Evolutionary conservation across 345 rosid species (phyloP).

Genomic region (Eucalyptus sideroxylon): DNA sequence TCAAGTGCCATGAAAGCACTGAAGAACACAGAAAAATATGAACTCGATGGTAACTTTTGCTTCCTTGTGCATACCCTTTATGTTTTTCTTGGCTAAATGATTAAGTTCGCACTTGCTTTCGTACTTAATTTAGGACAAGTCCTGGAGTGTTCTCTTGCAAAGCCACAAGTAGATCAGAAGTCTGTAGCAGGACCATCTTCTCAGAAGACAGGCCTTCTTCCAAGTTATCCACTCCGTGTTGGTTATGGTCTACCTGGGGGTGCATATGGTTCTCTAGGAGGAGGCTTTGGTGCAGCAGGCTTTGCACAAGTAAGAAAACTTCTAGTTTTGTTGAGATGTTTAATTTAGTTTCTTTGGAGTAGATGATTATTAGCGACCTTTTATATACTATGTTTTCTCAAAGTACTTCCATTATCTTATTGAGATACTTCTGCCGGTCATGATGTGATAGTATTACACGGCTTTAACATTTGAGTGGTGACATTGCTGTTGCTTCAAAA

Average conservation of each 20-base stretch:
- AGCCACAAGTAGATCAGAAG: constrained; percentile 88
- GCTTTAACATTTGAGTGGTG: neutral
- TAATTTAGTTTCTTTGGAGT: neutral
- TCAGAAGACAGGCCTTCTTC: constrained; percentile 51
- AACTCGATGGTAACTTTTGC: constrained; percentile 58
- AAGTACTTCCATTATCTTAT: neutral
- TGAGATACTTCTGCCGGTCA: neutral
- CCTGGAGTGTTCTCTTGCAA: constrained; percentile 89
- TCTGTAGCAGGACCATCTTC: constrained; percentile 27
- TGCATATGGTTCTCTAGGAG: constrained; percentile 45
- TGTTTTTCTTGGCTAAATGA: neutral
- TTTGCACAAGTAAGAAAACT: constrained; percentile 55
- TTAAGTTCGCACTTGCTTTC: neutral
- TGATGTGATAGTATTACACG: neutral
- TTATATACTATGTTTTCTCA: neutral
- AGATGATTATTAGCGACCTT: neutral
- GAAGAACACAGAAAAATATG: constrained; percentile 80
- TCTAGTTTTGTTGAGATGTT: neutral
- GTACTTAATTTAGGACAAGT: constrained; percentile 41
- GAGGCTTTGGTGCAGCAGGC: constrained; percentile 60
- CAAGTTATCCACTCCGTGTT: constrained; percentile 53
- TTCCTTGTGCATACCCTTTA: neutral
- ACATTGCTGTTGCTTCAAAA: neutral
- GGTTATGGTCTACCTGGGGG: constrained; percentile 70
- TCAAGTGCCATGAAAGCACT: constrained; percentile 80